These are phyloP conservation scores for Penicillium italicum DNA, from an alignment of 2,329 filamentous ascomycete genomes.

Conservation along the genomic window DNA sequence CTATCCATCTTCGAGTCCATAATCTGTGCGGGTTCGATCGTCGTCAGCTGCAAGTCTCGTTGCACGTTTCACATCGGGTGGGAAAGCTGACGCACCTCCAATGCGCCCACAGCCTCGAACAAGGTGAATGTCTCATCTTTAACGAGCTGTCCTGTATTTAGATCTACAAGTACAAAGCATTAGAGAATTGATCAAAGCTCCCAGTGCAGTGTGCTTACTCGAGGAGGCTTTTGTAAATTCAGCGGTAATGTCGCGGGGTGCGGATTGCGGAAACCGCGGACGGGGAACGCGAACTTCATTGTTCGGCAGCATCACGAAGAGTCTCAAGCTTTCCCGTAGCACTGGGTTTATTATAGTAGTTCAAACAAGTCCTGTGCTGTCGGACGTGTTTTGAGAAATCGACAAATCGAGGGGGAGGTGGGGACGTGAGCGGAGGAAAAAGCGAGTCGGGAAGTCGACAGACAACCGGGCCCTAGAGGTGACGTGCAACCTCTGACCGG, in stretches of 20 bases:
- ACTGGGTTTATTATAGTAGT: slow-evolving; percentile 16
- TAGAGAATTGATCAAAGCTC: neutral
- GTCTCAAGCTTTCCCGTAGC: slow-evolving; percentile 24
- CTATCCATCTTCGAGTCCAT: slow-evolving; percentile 99
- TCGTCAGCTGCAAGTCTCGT: slow-evolving; percentile 16
- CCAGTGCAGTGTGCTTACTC: slow-evolving; percentile 35
- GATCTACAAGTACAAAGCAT: slow-evolving; percentile 49
- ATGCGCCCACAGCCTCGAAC: slow-evolving; percentile 82
- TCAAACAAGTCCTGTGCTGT: neutral
- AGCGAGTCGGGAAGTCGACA: slow-evolving; percentile 18
- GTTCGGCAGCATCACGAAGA: slow-evolving; percentile 34
- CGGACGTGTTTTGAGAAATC: slow-evolving; percentile 10
- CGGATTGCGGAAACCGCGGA: slow-evolving; percentile 37
- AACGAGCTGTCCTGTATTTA: slow-evolving; percentile 76
- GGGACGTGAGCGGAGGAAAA: slow-evolving; percentile 21
- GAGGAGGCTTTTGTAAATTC: slow-evolving; percentile 52
- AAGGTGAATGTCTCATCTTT: slow-evolving; percentile 94
- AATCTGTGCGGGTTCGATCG: slow-evolving; percentile 58
- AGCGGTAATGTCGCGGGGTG: slow-evolving; percentile 53
- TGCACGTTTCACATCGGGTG: slow-evolving; percentile 4
- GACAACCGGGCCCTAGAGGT: slow-evolving; percentile 11
- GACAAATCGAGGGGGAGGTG: slow-evolving; percentile 15
- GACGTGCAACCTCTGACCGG: slow-evolving; percentile 20
- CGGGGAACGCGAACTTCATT: slow-evolving; percentile 31
- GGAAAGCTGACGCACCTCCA: slow-evolving; percentile 49